These are phyloP conservation scores for Mortierella sp. DNA, from an alignment of 371 early-diverging fungal genomes.

Conservation along the genomic window DNA sequence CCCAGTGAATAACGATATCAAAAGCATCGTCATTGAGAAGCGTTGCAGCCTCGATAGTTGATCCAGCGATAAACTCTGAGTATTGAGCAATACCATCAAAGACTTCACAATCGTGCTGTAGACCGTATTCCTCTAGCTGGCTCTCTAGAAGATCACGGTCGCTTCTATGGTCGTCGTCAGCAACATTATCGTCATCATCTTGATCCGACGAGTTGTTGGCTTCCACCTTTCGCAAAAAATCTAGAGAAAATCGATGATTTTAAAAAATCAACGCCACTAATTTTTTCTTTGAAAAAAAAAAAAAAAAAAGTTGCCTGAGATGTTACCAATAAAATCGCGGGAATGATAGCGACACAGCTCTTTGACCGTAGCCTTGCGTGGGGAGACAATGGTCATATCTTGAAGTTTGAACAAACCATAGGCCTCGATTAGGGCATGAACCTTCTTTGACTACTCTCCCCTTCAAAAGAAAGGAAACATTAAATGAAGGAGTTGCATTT, in stretches of 20 bases:
- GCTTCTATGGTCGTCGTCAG: slow-evolving; percentile 12
- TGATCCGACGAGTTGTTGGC: not conserved
- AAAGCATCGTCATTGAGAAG: slow-evolving; percentile 66
- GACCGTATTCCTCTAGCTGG: slow-evolving; percentile 63
- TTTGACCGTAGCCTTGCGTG: slow-evolving; percentile 63
- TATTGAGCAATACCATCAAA: slow-evolving; percentile 76
- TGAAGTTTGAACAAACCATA: slow-evolving; percentile 44
- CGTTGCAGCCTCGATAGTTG: slow-evolving; percentile 78
- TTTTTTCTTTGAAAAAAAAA: not conserved
- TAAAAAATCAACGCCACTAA: not conserved
- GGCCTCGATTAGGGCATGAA: slow-evolving; percentile 65
- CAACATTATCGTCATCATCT: not conserved
- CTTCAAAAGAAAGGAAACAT: not conserved
- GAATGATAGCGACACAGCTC: slow-evolving; percentile 78
- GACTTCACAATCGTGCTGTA: slow-evolving; percentile 78
- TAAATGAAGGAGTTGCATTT: not conserved
- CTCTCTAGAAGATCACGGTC: slow-evolving; percentile 49
- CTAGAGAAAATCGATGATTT: slow-evolving; percentile 16
- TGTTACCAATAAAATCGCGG: slow-evolving; percentile 70
- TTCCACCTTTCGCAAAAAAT: slow-evolving; percentile 25
- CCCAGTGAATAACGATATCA: slow-evolving; percentile 89
- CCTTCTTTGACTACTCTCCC: slow-evolving; percentile 40
- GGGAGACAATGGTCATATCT: slow-evolving; percentile 58
- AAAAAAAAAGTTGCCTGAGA: too few relatives aligned
- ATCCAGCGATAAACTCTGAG: slow-evolving; percentile 71